Base-by-base conservation (phyloP, 306 rosid genomes). In the Fragaria iinumae region DNA sequence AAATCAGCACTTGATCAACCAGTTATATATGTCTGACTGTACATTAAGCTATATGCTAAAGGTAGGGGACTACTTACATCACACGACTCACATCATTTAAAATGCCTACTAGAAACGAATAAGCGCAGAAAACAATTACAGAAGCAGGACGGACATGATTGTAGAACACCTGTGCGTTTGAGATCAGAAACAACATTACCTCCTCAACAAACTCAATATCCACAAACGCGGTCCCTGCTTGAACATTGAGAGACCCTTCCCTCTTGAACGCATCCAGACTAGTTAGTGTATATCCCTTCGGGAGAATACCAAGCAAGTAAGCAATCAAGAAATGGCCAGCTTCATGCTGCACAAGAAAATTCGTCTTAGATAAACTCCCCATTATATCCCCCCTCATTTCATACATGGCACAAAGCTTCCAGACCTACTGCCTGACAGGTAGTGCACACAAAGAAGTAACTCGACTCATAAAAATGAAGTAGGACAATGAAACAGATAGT, bases 271-370 rank as follows among this genome's bases (percentile, higher is more conserved):
- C 97, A 82, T 95, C 98, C 84, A 92, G 80, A 81, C 96, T 92
- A 55, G 97, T 80, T 63, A 90, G 69, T 5, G 93, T 80, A 76
- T 90, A 95, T 59, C 96, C 87, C 86, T 87, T 90, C 1, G 98
- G 97, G 80, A 95, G 93, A 81, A 95, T 84, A 32, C 98, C 97
- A 50, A 92, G 81, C 74, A 90, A 87, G 84, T 95, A 92, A 60
- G 98, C 98, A 50, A 92, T 86, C 80, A 95, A 82, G 85, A 95
- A 90, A 86, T 92, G 97, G 2, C 98, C 98, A 71, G 98, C 98
- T 89, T 95, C 98, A 80, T 95, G 98, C 98, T 95, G 93, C 91
- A 83, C 65, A 71, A 63, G 13, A 4, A 32, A 0, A 17, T 17
- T 23, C 47, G 56, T n/a, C 39, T 79, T 47, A 47, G 64, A 55